Evolutionary conservation across 441 rosid genomes (phyloP), one percentile per base, ranked within the genome.

Genomic region (Erodium moschatum): DNA sequence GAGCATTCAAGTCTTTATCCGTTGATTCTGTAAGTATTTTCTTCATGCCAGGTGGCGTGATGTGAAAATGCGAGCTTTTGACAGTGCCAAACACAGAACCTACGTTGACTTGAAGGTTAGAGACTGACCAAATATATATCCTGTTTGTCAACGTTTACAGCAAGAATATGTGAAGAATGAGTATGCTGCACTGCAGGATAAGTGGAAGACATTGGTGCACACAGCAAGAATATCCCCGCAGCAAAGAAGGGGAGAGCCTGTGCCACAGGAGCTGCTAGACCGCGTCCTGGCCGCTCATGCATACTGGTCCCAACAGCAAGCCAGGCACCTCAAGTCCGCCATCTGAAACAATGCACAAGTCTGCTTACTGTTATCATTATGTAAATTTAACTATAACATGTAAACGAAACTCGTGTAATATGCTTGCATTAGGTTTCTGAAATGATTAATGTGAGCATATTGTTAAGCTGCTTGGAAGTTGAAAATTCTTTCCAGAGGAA

Each of bases 191-290:
- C 65, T 69, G 60, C 83, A 93, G 97, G 99, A 95, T 79, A 95
- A 95, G 73, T 95, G 99, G 99, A 95, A 91, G 82, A 92, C 98
- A 8, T 85, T 95, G 62, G 95, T 95, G 73, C 98, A 92, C 81
- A 95, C 97, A 4, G 95, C 98, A 44, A 90, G 87, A 81, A 95
- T 92, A 79, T 84, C 97, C 48, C 99, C 97, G 6, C 97, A 89
- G 67, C 99, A 95, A 80, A 87, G 99, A 84, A 85, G 99, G 81
- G 97, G 97, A 74, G 97, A 90, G 84, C 96, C 97, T 9, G 97
- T 94, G 24, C 97, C 99, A 0, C 97, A 94, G 81, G 97, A 90
- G 72, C 92, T 94, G 60, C 66, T 94, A 70, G 91, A 95, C 81
- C 75, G 99, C 75, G 99, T 95, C 24, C 79, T 91, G 50, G 80